phyloP scores from a whole-genome alignment of 768 basidiomycete species.

The Boletus rubroflammeus region DNA sequence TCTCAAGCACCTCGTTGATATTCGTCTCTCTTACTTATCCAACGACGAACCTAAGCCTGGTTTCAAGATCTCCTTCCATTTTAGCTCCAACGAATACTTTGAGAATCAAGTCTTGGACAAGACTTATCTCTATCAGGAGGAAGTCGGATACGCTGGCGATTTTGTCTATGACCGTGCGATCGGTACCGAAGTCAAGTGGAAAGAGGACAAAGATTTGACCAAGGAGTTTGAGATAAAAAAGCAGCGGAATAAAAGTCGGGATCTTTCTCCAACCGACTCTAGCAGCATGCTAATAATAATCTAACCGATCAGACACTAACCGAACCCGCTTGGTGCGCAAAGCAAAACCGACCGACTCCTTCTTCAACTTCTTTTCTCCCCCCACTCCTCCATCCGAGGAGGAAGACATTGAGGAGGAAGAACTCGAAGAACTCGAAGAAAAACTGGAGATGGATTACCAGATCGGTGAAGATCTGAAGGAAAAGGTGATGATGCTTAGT shows the following conservation, averaged over 20 bases:
- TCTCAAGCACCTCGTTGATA: constrained; percentile 77
- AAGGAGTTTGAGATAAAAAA: constrained; percentile 99
- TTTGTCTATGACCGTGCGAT: constrained; percentile 94
- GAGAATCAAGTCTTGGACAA: constrained; percentile 81
- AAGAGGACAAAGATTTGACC: constrained; percentile 96
- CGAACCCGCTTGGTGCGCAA: constrained; percentile 82
- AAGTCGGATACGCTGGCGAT: constrained; percentile 94
- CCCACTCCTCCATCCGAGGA: constrained; percentile 72
- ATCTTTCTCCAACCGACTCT: background rate
- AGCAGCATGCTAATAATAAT: constrained; percentile 1
- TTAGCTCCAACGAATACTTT: constrained; percentile 83
- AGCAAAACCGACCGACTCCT: constrained; percentile 86
- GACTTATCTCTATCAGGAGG: constrained; percentile 90
- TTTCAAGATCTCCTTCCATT: constrained; percentile 86
- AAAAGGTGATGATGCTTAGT: constrained; percentile 57
- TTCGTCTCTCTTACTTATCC: constrained; percentile 74
- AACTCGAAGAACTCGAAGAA: constrained; percentile 87
- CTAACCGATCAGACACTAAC: constrained; percentile 59
- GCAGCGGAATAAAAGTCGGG: constrained; percentile 95
- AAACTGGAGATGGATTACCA: constrained; percentile 96
- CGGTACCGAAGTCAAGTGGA: constrained; percentile 93
- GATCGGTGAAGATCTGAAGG: constrained; percentile 97
- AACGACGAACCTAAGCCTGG: constrained; percentile 71
- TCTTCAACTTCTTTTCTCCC: constrained; percentile 98
- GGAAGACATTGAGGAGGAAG: constrained; percentile 73